Evolutionary conservation across 345 rosid genomes (phyloP).

Genomic region (Pistacia integerrima): DNA sequence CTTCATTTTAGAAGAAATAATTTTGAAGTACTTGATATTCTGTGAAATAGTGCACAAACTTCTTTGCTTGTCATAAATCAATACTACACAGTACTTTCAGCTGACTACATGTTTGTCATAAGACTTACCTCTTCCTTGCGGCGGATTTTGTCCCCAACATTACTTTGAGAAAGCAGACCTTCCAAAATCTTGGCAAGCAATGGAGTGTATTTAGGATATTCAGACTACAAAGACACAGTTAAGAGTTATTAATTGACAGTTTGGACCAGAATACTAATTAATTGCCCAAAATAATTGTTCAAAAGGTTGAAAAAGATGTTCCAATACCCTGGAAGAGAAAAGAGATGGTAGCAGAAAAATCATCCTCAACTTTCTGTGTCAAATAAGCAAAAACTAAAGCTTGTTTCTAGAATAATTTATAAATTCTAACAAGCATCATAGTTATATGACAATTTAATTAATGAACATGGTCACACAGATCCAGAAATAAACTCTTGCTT

Average conservation of each 20-base stretch:
- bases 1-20: too few relatives aligned
- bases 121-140: slow-evolving; percentile 66
- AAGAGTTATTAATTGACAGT: slow-evolving; percentile 27
- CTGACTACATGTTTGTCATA: slow-evolving; percentile 4
- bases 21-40: too few relatives aligned
- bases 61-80: too few relatives aligned
- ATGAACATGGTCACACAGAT: neutral
- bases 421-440: neutral
- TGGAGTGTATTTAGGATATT: slow-evolving; percentile 76
- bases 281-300: slow-evolving; percentile 15
- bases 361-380: too few relatives aligned
- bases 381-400: neutral
- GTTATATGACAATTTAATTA: neutral
- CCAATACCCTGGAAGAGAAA: neutral
- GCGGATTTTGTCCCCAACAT: slow-evolving; percentile 60
- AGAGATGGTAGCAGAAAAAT: neutral
- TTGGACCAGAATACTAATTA: neutral
- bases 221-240: slow-evolving; percentile 58
- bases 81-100: neutral
- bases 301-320: slow-evolving; percentile 5
- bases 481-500: neutral
- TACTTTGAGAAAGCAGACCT: slow-evolving; percentile 63
- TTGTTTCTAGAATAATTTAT: too few relatives aligned
- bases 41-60: too few relatives aligned
- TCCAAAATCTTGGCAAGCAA: slow-evolving; percentile 87